Evolutionary conservation across 2,329 filamentous ascomycete species (phyloP).

Genomic region (Penicillium sp.): DNA sequence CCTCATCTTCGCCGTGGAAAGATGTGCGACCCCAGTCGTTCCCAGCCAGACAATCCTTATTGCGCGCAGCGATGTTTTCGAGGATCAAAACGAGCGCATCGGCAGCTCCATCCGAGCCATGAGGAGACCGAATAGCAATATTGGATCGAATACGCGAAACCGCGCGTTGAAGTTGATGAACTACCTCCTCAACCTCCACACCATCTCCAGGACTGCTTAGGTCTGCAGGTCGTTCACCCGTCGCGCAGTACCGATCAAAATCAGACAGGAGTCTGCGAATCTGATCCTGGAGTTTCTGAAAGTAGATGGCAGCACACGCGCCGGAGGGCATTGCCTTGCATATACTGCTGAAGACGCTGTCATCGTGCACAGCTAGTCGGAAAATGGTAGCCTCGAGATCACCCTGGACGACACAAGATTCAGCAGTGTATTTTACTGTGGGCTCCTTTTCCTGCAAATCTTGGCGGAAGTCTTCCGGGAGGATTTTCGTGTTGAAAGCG

Average conservation of each 20-base stretch:
- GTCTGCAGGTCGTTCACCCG: constrained; percentile 27
- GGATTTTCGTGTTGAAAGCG: constrained; percentile 40
- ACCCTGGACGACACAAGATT: constrained; percentile 46
- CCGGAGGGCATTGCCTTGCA: constrained; percentile 44
- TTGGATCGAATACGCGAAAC: constrained; percentile 35
- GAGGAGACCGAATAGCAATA: constrained; percentile 33
- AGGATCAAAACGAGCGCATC: constrained; percentile 40
- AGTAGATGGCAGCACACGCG: constrained; percentile 45
- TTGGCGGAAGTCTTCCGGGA: constrained; percentile 44
- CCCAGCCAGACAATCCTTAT: constrained; percentile 41
- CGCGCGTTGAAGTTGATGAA: constrained; percentile 30
- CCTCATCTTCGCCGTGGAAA: constrained; percentile 38
- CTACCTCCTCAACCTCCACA: constrained; percentile 33
- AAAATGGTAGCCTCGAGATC: constrained; percentile 49
- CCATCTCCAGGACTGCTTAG: constrained; percentile 13
- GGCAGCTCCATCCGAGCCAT: constrained; percentile 39
- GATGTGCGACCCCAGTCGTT: constrained; percentile 35
- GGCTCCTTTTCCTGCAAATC: constrained; percentile 38
- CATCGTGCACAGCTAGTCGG: constrained; percentile 46
- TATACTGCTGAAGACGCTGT: constrained; percentile 42
- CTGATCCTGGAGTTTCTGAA: constrained; percentile 43
- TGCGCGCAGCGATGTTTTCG: constrained; percentile 37
- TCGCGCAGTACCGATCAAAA: constrained; percentile 43
- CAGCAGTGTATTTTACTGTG: constrained; percentile 33
- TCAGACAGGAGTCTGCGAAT: constrained; percentile 35